Conservation (phyloP, 2,329 filamentous ascomycete genomes). For the Penicillium polonicum region DNA sequence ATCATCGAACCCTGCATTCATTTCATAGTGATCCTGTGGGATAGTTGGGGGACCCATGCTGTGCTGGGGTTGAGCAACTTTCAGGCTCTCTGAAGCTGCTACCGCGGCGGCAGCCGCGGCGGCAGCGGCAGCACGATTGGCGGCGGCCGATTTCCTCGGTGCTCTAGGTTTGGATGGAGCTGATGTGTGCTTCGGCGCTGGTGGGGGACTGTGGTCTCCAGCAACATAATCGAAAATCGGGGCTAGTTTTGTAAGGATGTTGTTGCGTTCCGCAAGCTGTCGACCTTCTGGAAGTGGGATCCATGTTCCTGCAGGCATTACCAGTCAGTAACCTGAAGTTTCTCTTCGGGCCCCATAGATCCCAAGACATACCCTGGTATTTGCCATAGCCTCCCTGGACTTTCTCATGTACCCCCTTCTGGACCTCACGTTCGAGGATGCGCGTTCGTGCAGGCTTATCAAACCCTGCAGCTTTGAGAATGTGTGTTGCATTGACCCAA, state of each 20-base stretch:
- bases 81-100: conserved; percentile 33
- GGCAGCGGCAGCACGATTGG: conserved; percentile 49
- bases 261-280: conserved; percentile 80
- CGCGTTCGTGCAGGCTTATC: conserved; percentile 94
- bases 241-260: conserved; percentile 75
- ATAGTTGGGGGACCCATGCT: conserved; percentile 39
- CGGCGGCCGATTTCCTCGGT: conserved; percentile 61
- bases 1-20: conserved; percentile 63
- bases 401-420: conserved; percentile 95
- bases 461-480: conserved; percentile 93
- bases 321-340: conserved; percentile 6
- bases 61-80: conserved; percentile 31
- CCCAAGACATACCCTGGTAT: conserved; percentile 71
- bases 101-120: background rate
- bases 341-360: background rate
- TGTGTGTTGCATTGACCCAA: conserved; percentile 99
- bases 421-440: conserved; percentile 93
- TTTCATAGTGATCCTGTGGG: conserved; percentile 65
- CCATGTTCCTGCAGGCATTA: conserved; percentile 71
- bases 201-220: conserved; percentile 83
- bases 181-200: conserved; percentile 83
- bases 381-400: conserved; percentile 98
- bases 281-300: conserved; percentile 83
- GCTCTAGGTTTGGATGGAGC: conserved; percentile 72
- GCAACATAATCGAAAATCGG: conserved; percentile 88